These are phyloP conservation scores for Ceratobasidium sp. DNA, from an alignment of 1,284 basidiomycete species.

Conservation along the genomic window DNA sequence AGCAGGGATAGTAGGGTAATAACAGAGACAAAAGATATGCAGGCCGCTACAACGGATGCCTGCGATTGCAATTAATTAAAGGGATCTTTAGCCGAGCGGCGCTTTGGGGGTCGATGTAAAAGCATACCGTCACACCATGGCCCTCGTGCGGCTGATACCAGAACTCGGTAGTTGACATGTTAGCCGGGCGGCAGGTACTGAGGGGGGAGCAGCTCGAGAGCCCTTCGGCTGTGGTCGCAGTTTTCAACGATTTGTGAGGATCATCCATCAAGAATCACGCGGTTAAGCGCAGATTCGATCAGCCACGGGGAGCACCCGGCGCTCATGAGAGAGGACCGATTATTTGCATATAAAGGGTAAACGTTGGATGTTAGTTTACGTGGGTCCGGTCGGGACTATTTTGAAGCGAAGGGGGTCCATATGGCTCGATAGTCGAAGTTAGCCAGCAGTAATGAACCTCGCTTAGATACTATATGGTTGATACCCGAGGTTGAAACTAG, in stretches of 20 bases:
- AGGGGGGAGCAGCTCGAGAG: slow-evolving; percentile 21
- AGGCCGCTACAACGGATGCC: slow-evolving; percentile 32
- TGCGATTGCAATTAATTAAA: neutral
- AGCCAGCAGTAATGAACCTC: neutral
- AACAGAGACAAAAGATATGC: slow-evolving; percentile 29
- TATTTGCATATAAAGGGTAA: neutral
- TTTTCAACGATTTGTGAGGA: slow-evolving; percentile 20
- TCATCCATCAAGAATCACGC: slow-evolving; percentile 6
- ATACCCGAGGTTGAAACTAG: neutral
- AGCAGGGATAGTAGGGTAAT: slow-evolving; percentile 3
- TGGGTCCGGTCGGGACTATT: neutral
- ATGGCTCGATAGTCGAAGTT: neutral
- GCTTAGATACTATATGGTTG: slow-evolving; percentile 10
- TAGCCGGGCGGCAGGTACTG: neutral
- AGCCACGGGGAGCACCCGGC: slow-evolving; percentile 7
- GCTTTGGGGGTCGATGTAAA: neutral
- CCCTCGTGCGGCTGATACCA: slow-evolving; percentile 39
- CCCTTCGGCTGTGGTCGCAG: neutral
- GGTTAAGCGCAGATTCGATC: slow-evolving; percentile 24
- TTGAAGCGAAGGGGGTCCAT: neutral
- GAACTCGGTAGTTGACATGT: slow-evolving; percentile 12
- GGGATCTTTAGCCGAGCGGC: neutral
- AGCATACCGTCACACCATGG: slow-evolving; percentile 33
- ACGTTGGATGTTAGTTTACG: neutral
- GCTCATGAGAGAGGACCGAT: neutral